Evolutionary conservation across 2,329 filamentous ascomycete genomes (phyloP).

Genomic region (Fusarium nelsonii): DNA sequence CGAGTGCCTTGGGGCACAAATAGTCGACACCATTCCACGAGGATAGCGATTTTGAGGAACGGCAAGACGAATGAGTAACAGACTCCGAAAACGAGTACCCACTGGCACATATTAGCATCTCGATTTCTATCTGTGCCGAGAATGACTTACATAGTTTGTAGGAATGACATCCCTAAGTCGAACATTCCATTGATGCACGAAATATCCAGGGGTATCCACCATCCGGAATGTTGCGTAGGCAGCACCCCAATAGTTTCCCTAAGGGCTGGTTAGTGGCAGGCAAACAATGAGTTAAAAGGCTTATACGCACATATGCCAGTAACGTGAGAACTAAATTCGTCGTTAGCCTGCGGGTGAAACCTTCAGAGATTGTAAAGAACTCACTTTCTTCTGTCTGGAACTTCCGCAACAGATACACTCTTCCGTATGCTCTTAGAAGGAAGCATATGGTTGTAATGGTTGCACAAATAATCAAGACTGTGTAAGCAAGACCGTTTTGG

Average conservation of each 20-base stretch:
- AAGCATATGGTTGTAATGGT: not conserved
- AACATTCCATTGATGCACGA: slow-evolving; percentile 54
- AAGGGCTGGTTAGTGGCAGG: not conserved
- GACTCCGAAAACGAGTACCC: slow-evolving; percentile 52
- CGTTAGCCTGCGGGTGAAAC: not conserved
- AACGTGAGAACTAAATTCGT: not conserved
- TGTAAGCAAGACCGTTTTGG: not conserved
- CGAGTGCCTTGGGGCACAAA: slow-evolving; percentile 48
- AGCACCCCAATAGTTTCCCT: slow-evolving; percentile 37
- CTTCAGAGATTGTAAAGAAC: not conserved
- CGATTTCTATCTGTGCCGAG: too few relatives aligned
- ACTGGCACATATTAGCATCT: slow-evolving; percentile 35
- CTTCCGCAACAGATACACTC: not conserved
- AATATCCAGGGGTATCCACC: slow-evolving; percentile 51
- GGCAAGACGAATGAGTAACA: slow-evolving; percentile 55
- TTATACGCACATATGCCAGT: slow-evolving; percentile 2
- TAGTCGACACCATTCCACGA: slow-evolving; percentile 58
- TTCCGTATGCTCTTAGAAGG: not conserved
- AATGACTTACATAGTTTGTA: slow-evolving; percentile 24
- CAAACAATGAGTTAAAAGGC: rapidly evolving
- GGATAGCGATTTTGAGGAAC: slow-evolving; percentile 56
- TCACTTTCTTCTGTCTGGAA: slow-evolving; percentile 12
- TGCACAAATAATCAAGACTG: not conserved
- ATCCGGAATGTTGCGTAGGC: slow-evolving; percentile 43
- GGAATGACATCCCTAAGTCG: slow-evolving; percentile 46